Evolutionary conservation across 139 green algal species (phyloP), one percentile per base, ranked within the genome.

Genomic region (Nannochloris sp.): DNA sequence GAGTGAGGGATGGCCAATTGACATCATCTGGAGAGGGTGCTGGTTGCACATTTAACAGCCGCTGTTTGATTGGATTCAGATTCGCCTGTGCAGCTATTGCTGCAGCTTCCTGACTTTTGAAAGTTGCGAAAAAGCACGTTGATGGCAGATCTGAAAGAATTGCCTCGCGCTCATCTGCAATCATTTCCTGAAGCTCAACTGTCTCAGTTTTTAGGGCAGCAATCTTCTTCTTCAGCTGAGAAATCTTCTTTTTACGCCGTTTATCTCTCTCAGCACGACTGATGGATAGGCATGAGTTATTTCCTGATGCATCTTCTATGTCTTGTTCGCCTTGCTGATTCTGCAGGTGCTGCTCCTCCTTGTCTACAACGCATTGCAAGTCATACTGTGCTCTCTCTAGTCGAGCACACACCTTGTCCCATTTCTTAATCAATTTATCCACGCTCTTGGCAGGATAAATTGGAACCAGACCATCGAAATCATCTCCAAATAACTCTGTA

Each of bases 81-180:
- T 78, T 78, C 44, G 63, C 63, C 48, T 76, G 70, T 18, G 24
- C 2, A 12, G 71, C 71, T 16, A 78, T 53, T 31, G 60, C 61
- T 9, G 71, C 71, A 12, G 71, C 71, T 53, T 73, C 44, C 44
- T 78, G 71, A 23, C 27, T 19, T 31, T 60, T 53, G 59, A 78
- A 78, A 0, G 71, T 78, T 25, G 66, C 71, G 44, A 78, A 78
- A 63, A 78, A 78, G 65, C 65, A 73, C 16, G 71, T 72, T 21
- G 57, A 73, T 48, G 71, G 71, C 49, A 72, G 60, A 57, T 72
- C 71, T 16, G 40, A 57, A n/a, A 78, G 64, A 44, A 73, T 66
- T 10, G 62, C 37, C n/a, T 69, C 63, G 1, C 49, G 15, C 29
- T 25, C 48, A 12, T 24, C 48, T 7, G 49, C 14, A 15, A 62